Evolutionary conservation across 2,329 filamentous ascomycete species (phyloP), one percentile per base, ranked within the genome.

Genomic region (Diaporthe vaccinii): DNA sequence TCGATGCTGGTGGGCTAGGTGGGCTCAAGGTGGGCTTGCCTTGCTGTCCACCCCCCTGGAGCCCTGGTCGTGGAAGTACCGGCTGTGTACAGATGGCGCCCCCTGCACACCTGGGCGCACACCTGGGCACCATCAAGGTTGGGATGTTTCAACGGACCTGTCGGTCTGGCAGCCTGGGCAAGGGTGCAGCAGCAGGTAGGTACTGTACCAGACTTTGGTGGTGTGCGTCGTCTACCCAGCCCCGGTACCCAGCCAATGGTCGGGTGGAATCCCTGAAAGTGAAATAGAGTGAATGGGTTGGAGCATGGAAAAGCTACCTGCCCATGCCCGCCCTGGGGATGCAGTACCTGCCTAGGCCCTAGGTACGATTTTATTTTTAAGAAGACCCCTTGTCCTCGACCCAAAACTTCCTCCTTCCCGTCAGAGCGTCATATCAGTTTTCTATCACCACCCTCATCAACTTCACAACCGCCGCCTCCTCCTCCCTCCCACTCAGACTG

Each of bases 361-460:
- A 15, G 74, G 36, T 68, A 44, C 28, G 67, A 62, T 73, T 76
- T 76, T 71, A 72, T 70, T 76, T 76, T 71, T 75, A 76, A 76
- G 71, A 76, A 70, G 73, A 76, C 73, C 75, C 75, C 75, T 75
- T 76, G 75, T 76, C 75, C 75, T 76, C 75, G 73, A 72, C 49
- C 65, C 51, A 69, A 69, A 69, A 69, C 71, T 73, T 62, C 46
- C 58, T 73, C 59, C 39, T 74, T 74, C 67, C n/a, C 41, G 51
- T 72, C 73, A 72, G 49, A 69, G 68, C 59, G 68, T 73, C 73
- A 76, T 74, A 69, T 69, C 65, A 69, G n/a, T 34, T 20, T 65
- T 55, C 53, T 55, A 76, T 53, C 73, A 70, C 51, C 57, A 28
- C 41, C 46, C 31, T 51, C 73, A 74, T 31, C 62, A 58, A 39